phyloP scores from a whole-genome alignment of 257 asterid genomes.

The Cruciata laevipes region DNA sequence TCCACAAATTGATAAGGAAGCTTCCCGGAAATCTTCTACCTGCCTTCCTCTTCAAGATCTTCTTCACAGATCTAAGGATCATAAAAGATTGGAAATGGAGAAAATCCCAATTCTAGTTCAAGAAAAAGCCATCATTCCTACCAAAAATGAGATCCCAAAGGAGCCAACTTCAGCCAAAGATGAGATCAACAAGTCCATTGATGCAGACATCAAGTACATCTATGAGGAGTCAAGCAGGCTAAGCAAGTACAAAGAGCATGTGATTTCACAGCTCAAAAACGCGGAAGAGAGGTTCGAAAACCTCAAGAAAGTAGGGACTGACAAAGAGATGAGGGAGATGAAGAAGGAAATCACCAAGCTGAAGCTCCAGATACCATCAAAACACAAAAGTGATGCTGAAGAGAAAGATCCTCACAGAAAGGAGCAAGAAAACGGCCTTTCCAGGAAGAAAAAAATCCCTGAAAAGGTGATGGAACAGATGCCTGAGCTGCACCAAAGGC shows the following conservation, averaged over 20 bases:
- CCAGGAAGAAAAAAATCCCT: constrained; percentile 1
- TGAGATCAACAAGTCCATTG: constrained; percentile 17
- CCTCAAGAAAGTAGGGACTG: not conserved
- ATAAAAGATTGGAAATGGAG: not conserved
- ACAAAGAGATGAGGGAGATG: constrained; percentile 4
- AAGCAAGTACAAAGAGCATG: not conserved
- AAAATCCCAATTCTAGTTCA: not conserved
- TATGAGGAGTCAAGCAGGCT: not conserved
- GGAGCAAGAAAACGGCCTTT: not conserved
- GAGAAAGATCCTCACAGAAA: constrained; percentile 8
- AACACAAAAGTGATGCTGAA: constrained; percentile 15
- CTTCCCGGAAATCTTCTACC: not conserved
- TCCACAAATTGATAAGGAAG: not conserved
- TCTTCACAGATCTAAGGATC: constrained; percentile 1
- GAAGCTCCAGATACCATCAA: constrained; percentile 31
- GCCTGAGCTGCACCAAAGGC: constrained; percentile 21
- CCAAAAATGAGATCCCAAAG: constrained; percentile 5
- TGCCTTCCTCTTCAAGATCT: constrained; percentile 9
- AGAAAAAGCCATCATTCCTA: not conserved
- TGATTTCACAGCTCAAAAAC: not conserved
- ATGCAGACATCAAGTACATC: constrained; percentile 21
- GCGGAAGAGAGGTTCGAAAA: not conserved
- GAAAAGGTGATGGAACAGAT: constrained; percentile 9
- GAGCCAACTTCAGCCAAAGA: not conserved
- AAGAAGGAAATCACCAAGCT: constrained; percentile 25